phyloP scores from a whole-genome alignment of 108 stramenopile genomes.

The Pseudonitzschia multiseries region DNA sequence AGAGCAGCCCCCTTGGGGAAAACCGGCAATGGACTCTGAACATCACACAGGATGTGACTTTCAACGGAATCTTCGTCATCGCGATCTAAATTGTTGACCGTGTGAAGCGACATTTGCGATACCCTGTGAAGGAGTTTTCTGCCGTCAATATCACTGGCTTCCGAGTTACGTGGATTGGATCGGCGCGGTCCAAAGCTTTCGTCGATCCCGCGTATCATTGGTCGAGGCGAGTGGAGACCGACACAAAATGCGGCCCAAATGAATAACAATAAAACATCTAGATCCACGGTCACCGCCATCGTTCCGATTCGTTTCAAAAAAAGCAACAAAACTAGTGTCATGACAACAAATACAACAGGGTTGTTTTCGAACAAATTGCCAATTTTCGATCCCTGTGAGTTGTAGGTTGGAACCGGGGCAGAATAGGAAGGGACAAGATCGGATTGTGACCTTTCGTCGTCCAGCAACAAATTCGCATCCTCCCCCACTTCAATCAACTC shows the following conservation, averaged over 20 bases:
- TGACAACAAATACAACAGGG: slow-evolving; percentile 36
- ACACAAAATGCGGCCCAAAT: slow-evolving; percentile 53
- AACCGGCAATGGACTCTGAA: slow-evolving; percentile 37
- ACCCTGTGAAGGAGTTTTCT: slow-evolving; percentile 25
- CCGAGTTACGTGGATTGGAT: neutral
- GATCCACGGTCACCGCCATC: slow-evolving; percentile 42
- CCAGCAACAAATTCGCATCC: slow-evolving; percentile 42
- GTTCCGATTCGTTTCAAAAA: slow-evolving; percentile 25
- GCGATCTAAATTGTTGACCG: neutral
- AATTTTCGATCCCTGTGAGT: slow-evolving; percentile 24
- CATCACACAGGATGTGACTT: slow-evolving; percentile 11
- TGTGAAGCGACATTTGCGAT: slow-evolving; percentile 10
- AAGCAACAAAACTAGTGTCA: slow-evolving; percentile 8
- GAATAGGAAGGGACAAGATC: slow-evolving; percentile 42
- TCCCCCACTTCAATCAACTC: slow-evolving; percentile 39
- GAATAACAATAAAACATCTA: slow-evolving; percentile 45
- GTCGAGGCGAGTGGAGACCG: slow-evolving; percentile 52
- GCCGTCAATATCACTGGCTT: slow-evolving; percentile 9
- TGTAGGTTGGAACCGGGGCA: slow-evolving; percentile 33
- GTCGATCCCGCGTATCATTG: slow-evolving; percentile 43
- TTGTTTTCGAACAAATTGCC: slow-evolving; percentile 43
- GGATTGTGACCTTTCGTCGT: slow-evolving; percentile 39
- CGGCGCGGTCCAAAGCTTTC: slow-evolving; percentile 17
- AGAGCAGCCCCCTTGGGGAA: slow-evolving; percentile 72
- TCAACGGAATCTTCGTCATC: slow-evolving; percentile 21